Base-by-base conservation (phyloP, 2,329 filamentous ascomycete species). In the Scedosporium aurantiacum region DNA sequence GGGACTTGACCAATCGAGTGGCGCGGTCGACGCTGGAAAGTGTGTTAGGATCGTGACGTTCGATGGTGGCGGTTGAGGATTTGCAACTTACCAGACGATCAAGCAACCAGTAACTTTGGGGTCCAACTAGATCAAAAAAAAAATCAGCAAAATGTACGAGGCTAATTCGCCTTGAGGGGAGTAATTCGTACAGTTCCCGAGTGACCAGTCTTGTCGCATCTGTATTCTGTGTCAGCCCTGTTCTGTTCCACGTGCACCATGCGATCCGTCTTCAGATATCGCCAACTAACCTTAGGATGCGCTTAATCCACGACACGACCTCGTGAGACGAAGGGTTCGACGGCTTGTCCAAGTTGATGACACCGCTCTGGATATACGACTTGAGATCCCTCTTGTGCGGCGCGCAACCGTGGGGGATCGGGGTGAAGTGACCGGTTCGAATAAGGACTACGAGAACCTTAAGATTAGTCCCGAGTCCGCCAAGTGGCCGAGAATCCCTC, bases 271-370 rank as follows among this genome's bases (percentile, higher is more conserved):
- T 18, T 1, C 28, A 2, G 58, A 66, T 60, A 66, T 65, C 57
- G 32, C 21, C 57, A 14, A 60, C 47, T 57, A 45, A 91, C 88
- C 89, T 87, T 62, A 99, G 82, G 70, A 97, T 97, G 70, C 93
- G 88, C 87, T 99, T 99, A 69, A 97, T 89, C 94, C 94, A 99
- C 67, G 94, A 93, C 72, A 99, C 94, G 67, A 99, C 94, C 82
- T 99, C 94, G 83, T 99, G 94, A 71, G 89, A 94, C 67, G 92
- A 97, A 61, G 93, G 93, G 80, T 99, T 99, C 60, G 92, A 95
- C 62, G 93, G 94, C 81, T 77, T 77, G 66, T 77, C 75, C 68
- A 97, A 87, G 80, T 99, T 99, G 78, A 99, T 97, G 63, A 99
- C 93, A 78, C 94, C 94, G 66, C 91, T 96, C 75, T 89, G 93